Base-by-base conservation (phyloP, 345 rosid species). In the Streptanthus diversifolius region DNA sequence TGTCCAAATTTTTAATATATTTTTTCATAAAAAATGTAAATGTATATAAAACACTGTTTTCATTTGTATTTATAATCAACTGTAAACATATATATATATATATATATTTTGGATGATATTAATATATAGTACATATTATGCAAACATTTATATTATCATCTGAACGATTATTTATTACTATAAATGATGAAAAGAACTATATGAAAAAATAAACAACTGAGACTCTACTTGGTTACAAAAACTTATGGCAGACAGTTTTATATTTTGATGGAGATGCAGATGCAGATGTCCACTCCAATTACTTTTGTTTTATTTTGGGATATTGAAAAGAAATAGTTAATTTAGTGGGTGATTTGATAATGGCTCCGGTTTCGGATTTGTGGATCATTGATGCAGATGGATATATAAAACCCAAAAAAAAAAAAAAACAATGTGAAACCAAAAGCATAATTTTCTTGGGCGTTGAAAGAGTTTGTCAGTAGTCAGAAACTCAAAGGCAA, bases 391-490 rank as follows among this genome's bases (percentile, higher is more conserved):
- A 17, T 21, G 22, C 68, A 62, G 29, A 51, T 18, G 22, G 44
- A 35, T 37, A 41, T 36, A 64, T 27, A 66, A 57, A 13, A 21
- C n/a, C n/a, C n/a, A n/a, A n/a, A n/a, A n/a, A n/a, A 27, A 47
- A 48, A 45, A 58, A 14, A 48, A 55, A 72, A 63, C 48, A 65
- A 44, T 66, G 67, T 73, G 68, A 66, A 74, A 74, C 55, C 68
- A 74, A 74, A 74, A 49, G 68, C 78, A 58, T 67, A 37, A 60
- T 51, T 75, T 60, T 61, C 56, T 60, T 52, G 74, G 74, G 54
- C 69, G 74, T 75, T 60, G 79, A 75, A 75, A 68, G 56, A 40
- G 62, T 41, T 68, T 67, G 77, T 73, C 59, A 73, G 59, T 45
- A 47, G 77, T 73, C 59, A 74, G 45, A 66, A 66, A 74, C 51